Conservation (phyloP, 1,284 basidiomycete genomes). For the Cutaneotrichosporon sp. region DNA sequence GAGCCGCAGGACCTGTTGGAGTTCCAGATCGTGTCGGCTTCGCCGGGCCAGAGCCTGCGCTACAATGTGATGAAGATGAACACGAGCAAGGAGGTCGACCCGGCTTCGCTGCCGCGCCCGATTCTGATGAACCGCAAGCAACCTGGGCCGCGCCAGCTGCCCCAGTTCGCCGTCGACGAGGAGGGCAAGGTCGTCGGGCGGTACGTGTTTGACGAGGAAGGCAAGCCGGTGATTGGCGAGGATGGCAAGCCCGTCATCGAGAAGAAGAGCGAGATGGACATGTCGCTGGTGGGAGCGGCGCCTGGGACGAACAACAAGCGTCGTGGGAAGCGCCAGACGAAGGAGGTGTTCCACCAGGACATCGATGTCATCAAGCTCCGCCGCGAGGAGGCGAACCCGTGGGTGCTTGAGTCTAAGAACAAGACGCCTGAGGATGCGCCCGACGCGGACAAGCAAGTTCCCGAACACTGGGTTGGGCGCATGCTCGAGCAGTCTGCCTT, state of each 20-base stretch:
- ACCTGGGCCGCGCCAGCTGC: constrained; percentile 29
- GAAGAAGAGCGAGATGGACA: constrained; percentile 32
- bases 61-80: constrained; percentile 43
- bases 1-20: constrained; percentile 25
- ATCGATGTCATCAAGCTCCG: constrained; percentile 37
- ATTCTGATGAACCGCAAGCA: constrained; percentile 42
- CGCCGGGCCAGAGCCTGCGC: constrained; percentile 19
- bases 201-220: constrained; percentile 37
- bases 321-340: constrained; percentile 26
- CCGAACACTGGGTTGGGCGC: constrained; percentile 43
- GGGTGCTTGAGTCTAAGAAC: constrained; percentile 38
- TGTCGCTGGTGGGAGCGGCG: constrained; percentile 33
- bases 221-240: constrained; percentile 35
- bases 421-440: constrained; percentile 17
- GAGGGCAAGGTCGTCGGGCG: constrained; percentile 37
- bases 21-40: constrained; percentile 39
- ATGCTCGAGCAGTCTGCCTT: constrained; percentile 30
- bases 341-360: constrained; percentile 43
- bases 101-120: constrained; percentile 26
- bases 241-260: constrained; percentile 38
- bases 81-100: constrained; percentile 29
- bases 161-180: constrained; percentile 31
- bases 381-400: constrained; percentile 43
- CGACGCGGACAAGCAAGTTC: constrained; percentile 6
- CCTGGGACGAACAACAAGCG: constrained; percentile 19